Conservation (phyloP, 2,329 filamentous ascomycete genomes). For the Dothideomycetes sp. region DNA sequence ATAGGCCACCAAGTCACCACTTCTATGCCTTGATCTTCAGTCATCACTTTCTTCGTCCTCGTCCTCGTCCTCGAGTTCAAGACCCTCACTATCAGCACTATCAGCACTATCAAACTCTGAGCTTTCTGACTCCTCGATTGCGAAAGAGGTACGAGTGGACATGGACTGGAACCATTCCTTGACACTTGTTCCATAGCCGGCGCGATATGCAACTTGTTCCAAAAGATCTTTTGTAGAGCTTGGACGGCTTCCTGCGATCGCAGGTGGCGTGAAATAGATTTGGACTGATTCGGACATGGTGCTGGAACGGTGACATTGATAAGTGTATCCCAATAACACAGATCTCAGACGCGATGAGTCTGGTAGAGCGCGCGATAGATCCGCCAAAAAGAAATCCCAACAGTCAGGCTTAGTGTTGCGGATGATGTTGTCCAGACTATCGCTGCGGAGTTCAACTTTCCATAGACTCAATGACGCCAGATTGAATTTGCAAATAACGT, state of each 20-base stretch:
- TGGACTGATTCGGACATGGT: background rate
- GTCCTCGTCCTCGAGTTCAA: background rate
- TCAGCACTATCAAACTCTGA: too few species aligned
- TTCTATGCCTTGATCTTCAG: too few species aligned
- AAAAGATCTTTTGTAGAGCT: background rate
- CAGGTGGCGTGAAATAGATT: constrained; percentile 1
- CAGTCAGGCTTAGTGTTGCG: background rate
- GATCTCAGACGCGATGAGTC: background rate
- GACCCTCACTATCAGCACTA: background rate
- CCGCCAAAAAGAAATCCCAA: constrained; percentile 1
- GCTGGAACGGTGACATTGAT: background rate
- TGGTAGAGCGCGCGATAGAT: background rate
- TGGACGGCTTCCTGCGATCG: background rate
- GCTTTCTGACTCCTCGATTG: background rate
- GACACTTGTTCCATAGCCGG: constrained; percentile 4
- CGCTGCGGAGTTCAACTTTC: constrained; percentile 9
- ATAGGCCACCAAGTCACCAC: too few species aligned
- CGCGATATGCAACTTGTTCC: constrained; percentile 1
- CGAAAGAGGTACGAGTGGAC: background rate
- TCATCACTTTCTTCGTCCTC: background rate
- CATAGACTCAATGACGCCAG: constrained; percentile 14
- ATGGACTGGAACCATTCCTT: constrained; percentile 1
- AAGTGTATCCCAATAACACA: constrained; percentile 1
- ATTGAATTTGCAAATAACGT: constrained; percentile 13
- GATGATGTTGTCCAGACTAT: background rate